Evolutionary conservation across 352 stramenopile genomes (phyloP).

Genomic region (Phytophthora hybrid): DNA sequence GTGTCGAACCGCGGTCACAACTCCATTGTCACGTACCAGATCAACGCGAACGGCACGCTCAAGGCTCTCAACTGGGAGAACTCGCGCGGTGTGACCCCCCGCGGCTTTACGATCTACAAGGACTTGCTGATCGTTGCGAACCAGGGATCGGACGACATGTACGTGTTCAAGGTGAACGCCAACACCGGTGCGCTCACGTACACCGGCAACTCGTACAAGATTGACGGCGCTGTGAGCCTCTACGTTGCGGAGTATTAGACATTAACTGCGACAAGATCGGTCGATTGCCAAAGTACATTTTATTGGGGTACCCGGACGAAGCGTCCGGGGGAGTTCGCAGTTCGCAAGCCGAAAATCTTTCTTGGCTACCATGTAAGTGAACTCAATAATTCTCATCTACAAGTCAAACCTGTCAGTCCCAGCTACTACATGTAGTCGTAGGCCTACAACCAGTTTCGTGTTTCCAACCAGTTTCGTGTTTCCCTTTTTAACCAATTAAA

Average conservation of each 20-base stretch:
- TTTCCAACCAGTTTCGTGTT: too few species aligned
- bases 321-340: too few species aligned
- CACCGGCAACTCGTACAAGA: slow-evolving; percentile 47
- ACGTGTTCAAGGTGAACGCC: slow-evolving; percentile 57
- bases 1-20: slow-evolving; percentile 71
- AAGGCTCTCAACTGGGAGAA: slow-evolving; percentile 45
- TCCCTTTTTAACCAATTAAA: too few species aligned
- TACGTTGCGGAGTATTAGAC: slow-evolving; percentile 43
- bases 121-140: slow-evolving; percentile 66
- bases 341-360: too few species aligned
- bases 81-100: slow-evolving; percentile 51
- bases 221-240: slow-evolving; percentile 46
- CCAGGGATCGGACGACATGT: slow-evolving; percentile 58
- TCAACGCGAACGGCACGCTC: slow-evolving; percentile 46
- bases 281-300: too few species aligned
- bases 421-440: too few species aligned
- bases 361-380: too few species aligned
- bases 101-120: slow-evolving; percentile 52
- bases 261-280: too few species aligned
- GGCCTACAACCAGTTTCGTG: too few species aligned
- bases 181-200: slow-evolving; percentile 49
- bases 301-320: too few species aligned
- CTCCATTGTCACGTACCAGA: slow-evolving; percentile 61
- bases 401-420: too few species aligned
- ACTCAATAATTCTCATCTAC: too few species aligned